phyloP scores from a whole-genome alignment of 2,329 filamentous ascomycete species.

The Lachnum nothofagi region DNA sequence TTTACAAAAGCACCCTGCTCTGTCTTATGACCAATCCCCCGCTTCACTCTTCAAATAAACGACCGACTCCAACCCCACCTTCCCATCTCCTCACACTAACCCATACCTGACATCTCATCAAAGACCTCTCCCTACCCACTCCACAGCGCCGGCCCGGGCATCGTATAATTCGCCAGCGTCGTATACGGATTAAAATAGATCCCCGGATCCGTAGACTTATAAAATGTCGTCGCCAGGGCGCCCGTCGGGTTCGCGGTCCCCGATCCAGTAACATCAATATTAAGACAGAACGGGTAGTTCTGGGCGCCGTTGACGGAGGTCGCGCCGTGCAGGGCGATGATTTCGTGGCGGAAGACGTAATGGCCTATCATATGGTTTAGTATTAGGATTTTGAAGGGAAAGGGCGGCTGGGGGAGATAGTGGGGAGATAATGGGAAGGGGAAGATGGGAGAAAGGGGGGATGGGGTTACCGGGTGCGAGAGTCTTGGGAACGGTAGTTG shows the following conservation, averaged over 20 bases:
- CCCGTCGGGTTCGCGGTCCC: conserved; percentile 37
- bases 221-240: conserved; percentile 36
- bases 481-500: conserved; percentile 39
- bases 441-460: background rate
- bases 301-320: conserved; percentile 39
- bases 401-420: background rate
- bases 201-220: conserved; percentile 38
- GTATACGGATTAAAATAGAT: conserved; percentile 38
- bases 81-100: background rate
- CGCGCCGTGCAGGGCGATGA: conserved; percentile 23
- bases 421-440: background rate
- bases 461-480: conserved; percentile 35
- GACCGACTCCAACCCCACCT: too few relatives aligned
- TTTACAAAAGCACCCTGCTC: too few relatives aligned
- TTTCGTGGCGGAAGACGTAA: conserved; percentile 47
- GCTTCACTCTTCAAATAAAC: too few relatives aligned
- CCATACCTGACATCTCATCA: background rate
- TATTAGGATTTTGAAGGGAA: background rate
- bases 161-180: conserved; percentile 27
- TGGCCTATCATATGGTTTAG: conserved; percentile 15
- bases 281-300: conserved; percentile 47
- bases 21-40: too few relatives aligned
- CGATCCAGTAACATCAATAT: conserved; percentile 41
- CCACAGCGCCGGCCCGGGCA: conserved; percentile 31
- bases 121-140: background rate